These are phyloP conservation scores for Flaveria bidentis DNA, from an alignment of 129 eudicot species.

Conservation along the genomic window DNA sequence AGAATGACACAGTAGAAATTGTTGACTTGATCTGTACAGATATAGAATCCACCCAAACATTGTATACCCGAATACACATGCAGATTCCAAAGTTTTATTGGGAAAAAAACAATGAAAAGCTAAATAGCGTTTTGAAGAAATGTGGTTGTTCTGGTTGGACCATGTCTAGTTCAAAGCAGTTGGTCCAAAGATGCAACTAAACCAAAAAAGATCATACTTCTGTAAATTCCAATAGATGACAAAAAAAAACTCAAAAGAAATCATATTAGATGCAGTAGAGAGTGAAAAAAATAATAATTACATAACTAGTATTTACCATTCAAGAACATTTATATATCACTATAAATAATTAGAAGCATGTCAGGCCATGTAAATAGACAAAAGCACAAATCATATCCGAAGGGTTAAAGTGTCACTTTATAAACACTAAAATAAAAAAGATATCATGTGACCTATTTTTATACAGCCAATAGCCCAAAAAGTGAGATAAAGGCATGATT, in stretches of 20 bases:
- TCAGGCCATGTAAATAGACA: not conserved
- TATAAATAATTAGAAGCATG: not conserved
- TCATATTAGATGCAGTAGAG: not conserved
- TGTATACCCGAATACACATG: slow-evolving; percentile 16
- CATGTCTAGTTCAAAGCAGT: not conserved
- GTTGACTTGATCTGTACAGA: slow-evolving; percentile 15
- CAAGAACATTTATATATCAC: not conserved
- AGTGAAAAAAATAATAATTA: not conserved
- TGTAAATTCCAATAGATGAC: slow-evolving; percentile 2
- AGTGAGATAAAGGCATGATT: not conserved
- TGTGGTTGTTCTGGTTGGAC: not conserved
- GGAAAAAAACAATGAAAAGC: not conserved
- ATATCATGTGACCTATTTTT: not conserved
- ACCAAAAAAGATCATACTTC: not conserved
- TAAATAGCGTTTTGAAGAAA: not conserved
- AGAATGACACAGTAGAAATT: not conserved
- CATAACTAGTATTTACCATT: slow-evolving; percentile 4
- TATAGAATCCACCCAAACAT: slow-evolving; percentile 15
- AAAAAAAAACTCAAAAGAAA: not conserved
- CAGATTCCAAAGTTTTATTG: slow-evolving; percentile 9
- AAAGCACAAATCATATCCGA: not conserved
- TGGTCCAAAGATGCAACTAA: not conserved
- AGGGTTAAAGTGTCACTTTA: not conserved
- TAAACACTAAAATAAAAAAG: not conserved
- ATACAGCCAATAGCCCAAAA: slow-evolving; percentile 21